Percentiles rank a stretch among this genome's conserved stretches.
Conservation (phyloP, 1,284 basidiomycete species). For the Rhodotorula sp. region DNA sequence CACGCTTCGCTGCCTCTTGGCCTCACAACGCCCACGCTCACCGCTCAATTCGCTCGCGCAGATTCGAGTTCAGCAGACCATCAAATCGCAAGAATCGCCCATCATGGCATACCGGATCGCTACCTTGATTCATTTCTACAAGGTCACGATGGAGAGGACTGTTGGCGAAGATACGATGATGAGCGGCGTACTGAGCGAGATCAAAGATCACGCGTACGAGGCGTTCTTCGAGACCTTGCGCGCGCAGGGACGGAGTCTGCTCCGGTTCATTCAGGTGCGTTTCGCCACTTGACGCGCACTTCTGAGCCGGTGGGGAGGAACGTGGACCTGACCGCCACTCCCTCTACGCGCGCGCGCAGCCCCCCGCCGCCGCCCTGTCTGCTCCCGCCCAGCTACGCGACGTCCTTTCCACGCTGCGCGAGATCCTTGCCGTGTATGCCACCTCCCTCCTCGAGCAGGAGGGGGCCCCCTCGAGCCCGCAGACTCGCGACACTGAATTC, state of each 20-base stretch:
- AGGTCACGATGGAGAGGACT: constrained; percentile 85
- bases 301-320: too few species aligned
- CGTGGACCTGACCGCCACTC: neutral
- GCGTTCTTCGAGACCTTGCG: constrained; percentile 83
- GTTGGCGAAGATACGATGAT: constrained; percentile 77
- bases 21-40: neutral
- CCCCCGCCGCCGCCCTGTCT: constrained; percentile 70
- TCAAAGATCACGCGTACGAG: constrained; percentile 73
- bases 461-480: constrained; percentile 47
- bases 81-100: constrained; percentile 86
- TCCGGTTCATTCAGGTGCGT: constrained; percentile 68
- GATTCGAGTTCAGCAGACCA: constrained; percentile 85
- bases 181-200: constrained; percentile 72
- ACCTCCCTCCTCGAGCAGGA: constrained; percentile 63
- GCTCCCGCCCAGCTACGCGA: constrained; percentile 77
- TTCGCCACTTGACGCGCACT: neutral
- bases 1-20: neutral
- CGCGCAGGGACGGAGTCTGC: constrained; percentile 70
- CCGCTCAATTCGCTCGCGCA: constrained; percentile 45
- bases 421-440: constrained; percentile 83
- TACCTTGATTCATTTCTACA: constrained; percentile 91
- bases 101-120: constrained; percentile 88
- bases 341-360: constrained; percentile 51
- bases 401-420: constrained; percentile 74
- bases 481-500: constrained; percentile 57